These are phyloP conservation scores for Dactylorhiza incarnata DNA, from an alignment of 106 monocot species.

Conservation along the genomic window DNA sequence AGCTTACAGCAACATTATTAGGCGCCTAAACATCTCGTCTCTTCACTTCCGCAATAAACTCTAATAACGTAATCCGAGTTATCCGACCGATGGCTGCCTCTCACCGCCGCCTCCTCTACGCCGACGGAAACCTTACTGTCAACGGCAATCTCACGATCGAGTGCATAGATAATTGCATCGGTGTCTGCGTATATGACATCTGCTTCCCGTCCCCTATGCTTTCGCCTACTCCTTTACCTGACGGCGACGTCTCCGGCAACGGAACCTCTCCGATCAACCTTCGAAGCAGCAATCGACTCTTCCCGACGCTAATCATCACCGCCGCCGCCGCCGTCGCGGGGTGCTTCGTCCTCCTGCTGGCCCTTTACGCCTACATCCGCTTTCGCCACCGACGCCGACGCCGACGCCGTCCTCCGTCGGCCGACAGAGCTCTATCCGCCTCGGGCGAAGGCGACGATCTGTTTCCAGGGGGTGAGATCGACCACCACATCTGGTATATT, in stretches of 20 bases:
- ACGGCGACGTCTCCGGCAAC: not conserved
- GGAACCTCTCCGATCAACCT: not conserved
- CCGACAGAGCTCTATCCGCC: not conserved
- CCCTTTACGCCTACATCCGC: constrained; percentile 17
- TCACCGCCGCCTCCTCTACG: not conserved
- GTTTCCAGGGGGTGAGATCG: constrained; percentile 6
- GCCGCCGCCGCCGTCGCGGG: constrained; percentile 22
- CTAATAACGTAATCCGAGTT: not conserved
- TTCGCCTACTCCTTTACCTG: not conserved
- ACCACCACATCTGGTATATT: constrained; percentile 78
- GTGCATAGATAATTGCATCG: constrained; percentile 8
- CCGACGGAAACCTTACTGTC: not conserved
- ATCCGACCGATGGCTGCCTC: not conserved
- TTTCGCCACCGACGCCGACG: constrained; percentile 15
- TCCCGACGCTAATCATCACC: constrained; percentile 9
- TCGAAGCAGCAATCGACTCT: not conserved
- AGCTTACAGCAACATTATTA: too few species aligned
- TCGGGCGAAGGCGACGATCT: constrained; percentile 3
- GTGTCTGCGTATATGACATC: not conserved
- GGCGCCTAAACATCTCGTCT: too few species aligned
- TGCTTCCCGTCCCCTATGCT: not conserved
- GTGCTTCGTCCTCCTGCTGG: constrained; percentile 23
- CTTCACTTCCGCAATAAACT: not conserved
- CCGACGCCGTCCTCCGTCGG: not conserved
- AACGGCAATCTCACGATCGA: not conserved